These are phyloP conservation scores for Melaleuca alternifolia DNA, from an alignment of 345 rosid species.

Conservation along the genomic window DNA sequence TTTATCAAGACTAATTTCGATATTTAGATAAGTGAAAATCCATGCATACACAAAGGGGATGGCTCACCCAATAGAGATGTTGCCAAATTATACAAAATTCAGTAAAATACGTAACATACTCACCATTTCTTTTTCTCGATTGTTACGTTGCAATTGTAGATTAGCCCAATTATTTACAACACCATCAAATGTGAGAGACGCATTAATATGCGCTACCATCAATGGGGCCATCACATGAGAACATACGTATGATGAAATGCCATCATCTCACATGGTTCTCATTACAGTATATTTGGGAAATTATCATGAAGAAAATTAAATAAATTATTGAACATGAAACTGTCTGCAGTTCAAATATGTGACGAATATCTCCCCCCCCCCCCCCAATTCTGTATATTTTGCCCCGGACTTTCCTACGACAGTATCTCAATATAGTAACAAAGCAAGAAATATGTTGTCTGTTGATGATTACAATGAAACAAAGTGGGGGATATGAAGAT, in stretches of 20 bases:
- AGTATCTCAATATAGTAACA: constrained; percentile 3
- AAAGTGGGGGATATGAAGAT: neutral
- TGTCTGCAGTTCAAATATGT: neutral
- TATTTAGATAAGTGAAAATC: neutral
- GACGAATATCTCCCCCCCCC: neutral
- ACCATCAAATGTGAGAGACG: neutral
- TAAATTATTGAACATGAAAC: neutral
- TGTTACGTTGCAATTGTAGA: too few species aligned
- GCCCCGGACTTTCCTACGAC: constrained; percentile 8
- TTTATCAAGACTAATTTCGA: neutral
- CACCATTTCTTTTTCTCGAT: too few species aligned
- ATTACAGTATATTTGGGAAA: neutral
- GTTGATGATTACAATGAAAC: constrained; percentile 2
- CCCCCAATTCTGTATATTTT: constrained; percentile 11
- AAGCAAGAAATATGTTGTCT: neutral
- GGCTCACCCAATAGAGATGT: neutral
- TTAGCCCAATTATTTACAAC: neutral
- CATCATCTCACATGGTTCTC: neutral
- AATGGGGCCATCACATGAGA: neutral
- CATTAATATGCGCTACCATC: neutral
- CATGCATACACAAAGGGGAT: neutral
- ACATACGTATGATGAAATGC: neutral
- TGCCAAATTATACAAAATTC: neutral
- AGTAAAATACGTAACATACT: neutral
- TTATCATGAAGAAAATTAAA: neutral